Evolutionary conservation across 257 asterid genomes (phyloP), one percentile per base, ranked within the genome.

Genomic region (Penstemon davidsonii): DNA sequence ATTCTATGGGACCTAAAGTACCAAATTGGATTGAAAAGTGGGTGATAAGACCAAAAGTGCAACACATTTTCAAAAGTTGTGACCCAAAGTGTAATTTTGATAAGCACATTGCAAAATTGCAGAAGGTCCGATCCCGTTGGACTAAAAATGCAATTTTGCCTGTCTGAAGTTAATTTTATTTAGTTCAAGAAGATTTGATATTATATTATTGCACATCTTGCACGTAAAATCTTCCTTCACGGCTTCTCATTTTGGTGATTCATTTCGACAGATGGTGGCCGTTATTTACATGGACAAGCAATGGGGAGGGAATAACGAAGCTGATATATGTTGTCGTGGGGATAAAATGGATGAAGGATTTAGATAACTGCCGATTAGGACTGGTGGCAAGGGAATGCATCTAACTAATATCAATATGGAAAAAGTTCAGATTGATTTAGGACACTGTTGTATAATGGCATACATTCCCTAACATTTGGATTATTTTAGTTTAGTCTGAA

Each of bases 251-350:
- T 65, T 68, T 60, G 56, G 40, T 40, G 49, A 54, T 64, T 9
- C 66, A 19, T 62, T 25, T 39, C 46, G 44, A 66, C 90, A 88
- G 97, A 82, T 56, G 88, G 85, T 13, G 90, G 81, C 7, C 95
- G 73, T 38, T 91, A 79, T 86, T 60, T 84, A 77, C 89, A 87
- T 19, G 87, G 88, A 43, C 89, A 85, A 78, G 78, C 86, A 60
- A 71, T 88, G 91, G 84, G 76, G 61, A 60, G 84, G 80, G 88
- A 86, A 80, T 86, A 72, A 83, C 63, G 63, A 19, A 63, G 67
- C 8, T 15, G 18, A 70, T 53, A 45, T 11, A 56, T 47, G 38
- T 45, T 11, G 0, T 61, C 36, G 54, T 40, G 25, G 50, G 40
- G 56, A 3, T 9, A 40, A 46, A 55, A 55, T 53, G 62, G 68